phyloP scores from a whole-genome alignment of 129 eudicot genomes.

The Cynara cardunculus region DNA sequence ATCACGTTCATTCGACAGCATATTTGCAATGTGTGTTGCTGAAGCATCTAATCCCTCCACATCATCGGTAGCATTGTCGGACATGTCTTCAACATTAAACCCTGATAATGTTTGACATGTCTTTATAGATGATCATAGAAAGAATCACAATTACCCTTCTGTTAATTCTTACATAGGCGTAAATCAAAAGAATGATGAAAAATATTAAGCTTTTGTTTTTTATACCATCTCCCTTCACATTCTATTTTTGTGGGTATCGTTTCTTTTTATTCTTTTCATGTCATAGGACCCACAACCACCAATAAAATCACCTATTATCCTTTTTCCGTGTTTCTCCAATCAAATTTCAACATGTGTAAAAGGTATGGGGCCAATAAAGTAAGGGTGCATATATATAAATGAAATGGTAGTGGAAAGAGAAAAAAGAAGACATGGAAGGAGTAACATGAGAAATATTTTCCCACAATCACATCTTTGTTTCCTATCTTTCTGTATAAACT shows the following conservation, averaged over 20 bases:
- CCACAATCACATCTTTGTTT: neutral
- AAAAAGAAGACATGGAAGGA: neutral
- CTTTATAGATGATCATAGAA: neutral
- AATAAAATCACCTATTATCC: too few species aligned
- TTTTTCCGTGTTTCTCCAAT: neutral
- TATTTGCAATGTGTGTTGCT: conserved; percentile 44
- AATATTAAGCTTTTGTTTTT: neutral
- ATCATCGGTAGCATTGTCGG: conserved; percentile 42
- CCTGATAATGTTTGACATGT: conserved; percentile 30
- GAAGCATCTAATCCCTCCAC: conserved; percentile 61
- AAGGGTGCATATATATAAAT: too few species aligned
- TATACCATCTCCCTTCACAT: neutral
- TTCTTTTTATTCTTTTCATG: neutral
- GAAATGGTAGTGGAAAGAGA: too few species aligned
- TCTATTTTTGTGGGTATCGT: neutral
- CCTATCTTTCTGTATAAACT: neutral
- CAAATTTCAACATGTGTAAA: neutral
- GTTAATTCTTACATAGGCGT: neutral
- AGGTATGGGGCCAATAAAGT: too few species aligned
- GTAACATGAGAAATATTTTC: neutral
- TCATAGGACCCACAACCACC: neutral
- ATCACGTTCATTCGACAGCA: conserved; percentile 47
- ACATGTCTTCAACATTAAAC: conserved; percentile 50
- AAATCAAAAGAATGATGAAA: neutral
- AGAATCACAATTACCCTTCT: neutral